Evolutionary conservation across 1,139 yeast species (phyloP), one percentile per base, ranked within the genome.

Genomic region (Magnusiomyces clavatus): DNA sequence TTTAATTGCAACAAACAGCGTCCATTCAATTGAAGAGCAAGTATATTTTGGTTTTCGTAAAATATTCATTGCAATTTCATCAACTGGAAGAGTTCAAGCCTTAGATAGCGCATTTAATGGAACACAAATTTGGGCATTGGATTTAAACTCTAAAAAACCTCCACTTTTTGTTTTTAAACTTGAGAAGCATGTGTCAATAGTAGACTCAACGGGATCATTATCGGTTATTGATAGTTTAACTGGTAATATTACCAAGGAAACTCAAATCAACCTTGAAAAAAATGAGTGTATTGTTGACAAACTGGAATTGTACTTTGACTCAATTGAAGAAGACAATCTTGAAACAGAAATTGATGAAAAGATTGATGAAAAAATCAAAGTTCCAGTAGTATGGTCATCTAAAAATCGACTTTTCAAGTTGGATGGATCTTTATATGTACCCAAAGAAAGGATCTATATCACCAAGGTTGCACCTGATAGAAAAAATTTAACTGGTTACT

Each of bases 21-120:
- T 5, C 38, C 41, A 16, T 12, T 47, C 16, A 39, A 40, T 11
- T 20, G 17, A 16, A 11, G 31, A 24, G 39, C 11, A 20, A 17
- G 42, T 1, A 47, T 24, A 41, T 43, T 80, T 80, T 68, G 85
- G 85, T 0, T 73, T 77, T 54, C 64, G 70, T 24, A 80, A 81
- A 58, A 63, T 66, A 10, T 61, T 81, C 38, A 68, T 80, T 2
- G 70, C 74, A 1, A 72, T 75, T 2, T 74, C 82, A 0, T 59
- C 61, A 13, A 60, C 63, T 37, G 80, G 80, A 4, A 68, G 69
- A 46, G 55, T 77, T 2, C 65, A 71, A 36, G 81, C 80, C 0
- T 62, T 78, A 20, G 74, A 77, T 56, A 67, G 77, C 2, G 58
- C 67, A 2, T 60, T 50, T 19, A 51, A 62, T 17, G 81, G 81